Base-by-base conservation (phyloP, 2,329 filamentous ascomycete species). In the Colletotrichum ledebouriae region DNA sequence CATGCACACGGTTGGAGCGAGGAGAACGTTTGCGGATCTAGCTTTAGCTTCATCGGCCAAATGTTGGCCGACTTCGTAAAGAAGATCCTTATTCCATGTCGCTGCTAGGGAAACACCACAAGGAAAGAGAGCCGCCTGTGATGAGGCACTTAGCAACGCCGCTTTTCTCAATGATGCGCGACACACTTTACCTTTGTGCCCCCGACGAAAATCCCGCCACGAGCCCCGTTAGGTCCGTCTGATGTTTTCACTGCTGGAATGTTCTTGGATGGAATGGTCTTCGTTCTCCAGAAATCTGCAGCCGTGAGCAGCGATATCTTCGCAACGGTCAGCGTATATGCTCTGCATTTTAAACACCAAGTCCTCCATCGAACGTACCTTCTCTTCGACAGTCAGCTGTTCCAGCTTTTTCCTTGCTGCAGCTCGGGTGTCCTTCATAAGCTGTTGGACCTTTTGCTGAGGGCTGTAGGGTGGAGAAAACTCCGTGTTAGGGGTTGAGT, bases 1-100 rank as follows among this genome's bases (percentile, higher is more conserved):
- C 83, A 94, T 90, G 80, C 93, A 94, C 39, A 94, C 89, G 1
- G 92, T 94, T 2, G 92, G 92, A 0, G 90, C 92, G 9, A 95
- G 84, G 4, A 94, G 83, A 39, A 94, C 86, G 68, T 94, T 86
- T 33, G 91, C 90, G 6, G 91, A 92, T 74, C 92, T 90, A 17
- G 92, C 91, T 73, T 89, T 91, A 25, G 86, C 84, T 78, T 96
- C 92, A 12, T 89, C 83, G 12, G 89, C 92, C 67, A 95, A 86
- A 71, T 93, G 86, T 64, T 87, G 84, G 11, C 92, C 93, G 47
- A 94, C 87, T 71, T 92, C 81, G 69, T 89, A 85, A 29, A 94
- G 84, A 42, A 95, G 82, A 6, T 90, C 84, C 55, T 87, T 85
- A 75, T 95, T 92, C 91, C 92, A 96, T 39, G 92, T 94, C 47